Evolutionary conservation across 495 filamentous ascomycete genomes (phyloP).

Genomic region (Cercophora sp.): DNA sequence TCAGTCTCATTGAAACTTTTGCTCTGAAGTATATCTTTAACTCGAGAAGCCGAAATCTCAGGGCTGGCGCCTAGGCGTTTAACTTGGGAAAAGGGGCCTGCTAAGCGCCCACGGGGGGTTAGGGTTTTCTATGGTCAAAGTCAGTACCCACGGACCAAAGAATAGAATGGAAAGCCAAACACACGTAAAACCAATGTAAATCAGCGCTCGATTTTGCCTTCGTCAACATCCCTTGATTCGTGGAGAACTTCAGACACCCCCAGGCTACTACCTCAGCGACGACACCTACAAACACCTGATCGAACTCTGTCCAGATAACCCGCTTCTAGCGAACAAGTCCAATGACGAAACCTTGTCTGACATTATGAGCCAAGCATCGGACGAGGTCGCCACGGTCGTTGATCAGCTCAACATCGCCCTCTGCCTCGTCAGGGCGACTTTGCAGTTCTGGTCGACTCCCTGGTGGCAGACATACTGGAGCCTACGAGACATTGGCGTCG

Average conservation of each 20-base stretch:
- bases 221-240: too few species aligned
- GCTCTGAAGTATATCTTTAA: neutral
- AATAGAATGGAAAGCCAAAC: too few species aligned
- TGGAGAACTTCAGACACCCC: too few species aligned
- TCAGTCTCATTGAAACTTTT: constrained; percentile 1
- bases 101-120: too few species aligned
- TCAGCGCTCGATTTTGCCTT: too few species aligned
- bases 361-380: neutral
- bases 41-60: constrained; percentile 1
- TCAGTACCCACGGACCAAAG: too few species aligned
- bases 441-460: neutral
- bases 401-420: neutral
- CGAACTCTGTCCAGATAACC: neutral
- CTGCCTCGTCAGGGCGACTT: neutral
- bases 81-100: too few species aligned
- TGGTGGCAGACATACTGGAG: neutral
- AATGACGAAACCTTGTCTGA: neutral
- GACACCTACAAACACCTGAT: neutral
- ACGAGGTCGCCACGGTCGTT: neutral
- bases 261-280: neutral
- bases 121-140: too few species aligned
- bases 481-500: neutral
- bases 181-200: too few species aligned
- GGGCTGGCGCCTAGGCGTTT: neutral
- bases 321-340: neutral